These are phyloP conservation scores for Pseudogymnoascus sp. DNA, from an alignment of 2,329 filamentous ascomycete species.

Conservation along the genomic window DNA sequence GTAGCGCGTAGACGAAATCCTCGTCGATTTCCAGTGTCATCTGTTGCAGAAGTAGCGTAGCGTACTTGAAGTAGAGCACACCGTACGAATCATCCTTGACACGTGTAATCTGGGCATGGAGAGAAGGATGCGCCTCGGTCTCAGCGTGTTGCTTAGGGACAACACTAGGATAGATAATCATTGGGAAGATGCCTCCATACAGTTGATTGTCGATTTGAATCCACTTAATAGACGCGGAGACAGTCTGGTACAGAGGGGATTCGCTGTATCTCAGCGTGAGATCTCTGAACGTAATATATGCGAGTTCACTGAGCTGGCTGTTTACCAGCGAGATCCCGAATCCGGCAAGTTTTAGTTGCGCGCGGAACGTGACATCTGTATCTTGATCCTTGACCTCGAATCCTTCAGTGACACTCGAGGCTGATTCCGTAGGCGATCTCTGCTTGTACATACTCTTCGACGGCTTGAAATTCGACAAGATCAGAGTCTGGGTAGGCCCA, in stretches of 20 bases:
- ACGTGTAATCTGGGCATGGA: slow-evolving; percentile 82
- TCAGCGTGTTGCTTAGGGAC: slow-evolving; percentile 96
- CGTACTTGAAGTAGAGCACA: slow-evolving; percentile 97
- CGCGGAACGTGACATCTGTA: slow-evolving; percentile 79
- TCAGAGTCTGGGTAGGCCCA: slow-evolving; percentile 88
- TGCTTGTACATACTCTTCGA: slow-evolving; percentile 83
- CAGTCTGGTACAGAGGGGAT: slow-evolving; percentile 85
- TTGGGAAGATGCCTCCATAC: slow-evolving; percentile 96
- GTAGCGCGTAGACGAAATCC: slow-evolving; percentile 91
- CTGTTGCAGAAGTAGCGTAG: slow-evolving; percentile 85
- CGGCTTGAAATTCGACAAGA: slow-evolving; percentile 86
- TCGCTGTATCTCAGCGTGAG: slow-evolving; percentile 87
- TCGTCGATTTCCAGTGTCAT: slow-evolving; percentile 98
- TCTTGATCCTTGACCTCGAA: slow-evolving; percentile 95
- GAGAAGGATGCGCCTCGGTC: slow-evolving; percentile 89
- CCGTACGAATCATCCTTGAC: slow-evolving; percentile 99
- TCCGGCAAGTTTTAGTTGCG: slow-evolving; percentile 79
- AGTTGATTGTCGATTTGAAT: slow-evolving; percentile 98
- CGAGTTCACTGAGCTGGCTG: slow-evolving; percentile 79
- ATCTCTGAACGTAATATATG: slow-evolving; percentile 88
- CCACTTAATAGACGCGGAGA: slow-evolving; percentile 92
- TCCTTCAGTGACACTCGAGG: slow-evolving; percentile 47
- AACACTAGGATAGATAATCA: slow-evolving; percentile 93
- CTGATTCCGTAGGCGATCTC: slow-evolving; percentile 45
- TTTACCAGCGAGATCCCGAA: slow-evolving; percentile 93